Percentiles rank a stretch among this genome's conserved stretches.
phyloP scores from a whole-genome alignment of 1,284 basidiomycete species.

The Tilletia walkeri region DNA sequence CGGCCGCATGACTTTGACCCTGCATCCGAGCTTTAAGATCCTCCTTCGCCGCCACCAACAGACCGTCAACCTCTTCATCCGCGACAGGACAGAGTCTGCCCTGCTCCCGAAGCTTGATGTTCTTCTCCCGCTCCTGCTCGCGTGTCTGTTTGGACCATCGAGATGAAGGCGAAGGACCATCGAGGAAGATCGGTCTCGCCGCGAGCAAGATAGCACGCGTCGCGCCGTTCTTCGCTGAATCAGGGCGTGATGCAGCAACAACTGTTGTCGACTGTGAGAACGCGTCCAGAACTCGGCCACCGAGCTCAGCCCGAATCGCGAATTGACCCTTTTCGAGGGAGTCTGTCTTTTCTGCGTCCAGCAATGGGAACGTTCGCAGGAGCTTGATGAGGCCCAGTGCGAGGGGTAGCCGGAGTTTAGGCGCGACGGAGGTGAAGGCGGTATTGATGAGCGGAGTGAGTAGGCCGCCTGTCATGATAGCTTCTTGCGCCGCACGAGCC shows the following conservation, averaged over 20 bases:
- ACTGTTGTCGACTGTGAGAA: background rate
- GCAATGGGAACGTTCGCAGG: conserved; percentile 40
- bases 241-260: background rate
- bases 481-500: conserved; percentile 29
- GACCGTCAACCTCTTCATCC: conserved; percentile 10
- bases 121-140: background rate
- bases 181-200: background rate
- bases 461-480: conserved; percentile 41
- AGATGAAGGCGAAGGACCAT: background rate
- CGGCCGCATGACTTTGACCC: background rate
- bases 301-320: background rate
- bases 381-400: conserved; percentile 37
- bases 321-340: background rate
- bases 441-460: conserved; percentile 39
- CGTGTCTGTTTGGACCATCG: background rate
- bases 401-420: conserved; percentile 36
- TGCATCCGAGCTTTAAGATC: background rate
- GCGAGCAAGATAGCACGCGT: background rate
- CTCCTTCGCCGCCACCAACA: background rate
- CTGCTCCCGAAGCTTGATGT: background rate
- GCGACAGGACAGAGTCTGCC: conserved; percentile 3
- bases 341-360: conserved; percentile 27
- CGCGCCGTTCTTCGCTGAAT: background rate
- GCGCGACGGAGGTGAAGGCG: conserved; percentile 33
- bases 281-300: background rate